Base-by-base conservation (phyloP, 31 red algal genomes). In the Porphyra umbilicalis region DNA sequence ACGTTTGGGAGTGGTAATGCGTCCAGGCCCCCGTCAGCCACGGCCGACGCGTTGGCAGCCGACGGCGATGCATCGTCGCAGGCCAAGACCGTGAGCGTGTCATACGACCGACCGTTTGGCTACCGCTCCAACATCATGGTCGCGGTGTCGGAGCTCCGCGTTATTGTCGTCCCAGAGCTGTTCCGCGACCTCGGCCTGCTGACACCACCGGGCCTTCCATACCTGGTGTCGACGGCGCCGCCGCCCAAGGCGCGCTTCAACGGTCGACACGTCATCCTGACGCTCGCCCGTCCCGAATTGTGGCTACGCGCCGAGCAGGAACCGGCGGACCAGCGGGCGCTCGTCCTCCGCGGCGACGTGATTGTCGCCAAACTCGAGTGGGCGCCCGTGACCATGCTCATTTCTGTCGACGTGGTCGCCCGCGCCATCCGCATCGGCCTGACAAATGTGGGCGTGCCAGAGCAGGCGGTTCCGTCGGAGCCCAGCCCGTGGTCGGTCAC, bases 61-160 rank as follows among this genome's bases (percentile, higher is more conserved):
- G 57, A 71, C 57, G 30, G 16, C 57, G 6, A n/a, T 71, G 57
- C 57, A n/a, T 71, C n/a, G n/a, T n/a, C 57, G 5, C 57, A 71
- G 57, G 57, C 57, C 57, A 71, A 71, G 8, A 71, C 57, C 3
- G 57, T 71, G 20, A 71, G 57, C 57, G 57, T 71, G 25, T 92
- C 86, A 30, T 96, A 90, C 89, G 94, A 96, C 42, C 85, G 94
- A 4, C 94, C 89, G 30, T 96, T 91, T 81, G 94, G 94, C 39
- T 91, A 92, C 76, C 94, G 94, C 9, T 82, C 94, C 3, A 96
- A 96, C 84, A 85, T 96, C 18, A 91, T 96, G 94, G 83, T 96
- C 34, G 89, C 92, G 39, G 94, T 71, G 57, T 71, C 57, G 57
- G 57, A 71, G 57, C 57, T 71, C 25, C 57, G 57, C 14, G 8